phyloP scores from a whole-genome alignment of 768 basidiomycete genomes.

The Cystoderma amianthinum region DNA sequence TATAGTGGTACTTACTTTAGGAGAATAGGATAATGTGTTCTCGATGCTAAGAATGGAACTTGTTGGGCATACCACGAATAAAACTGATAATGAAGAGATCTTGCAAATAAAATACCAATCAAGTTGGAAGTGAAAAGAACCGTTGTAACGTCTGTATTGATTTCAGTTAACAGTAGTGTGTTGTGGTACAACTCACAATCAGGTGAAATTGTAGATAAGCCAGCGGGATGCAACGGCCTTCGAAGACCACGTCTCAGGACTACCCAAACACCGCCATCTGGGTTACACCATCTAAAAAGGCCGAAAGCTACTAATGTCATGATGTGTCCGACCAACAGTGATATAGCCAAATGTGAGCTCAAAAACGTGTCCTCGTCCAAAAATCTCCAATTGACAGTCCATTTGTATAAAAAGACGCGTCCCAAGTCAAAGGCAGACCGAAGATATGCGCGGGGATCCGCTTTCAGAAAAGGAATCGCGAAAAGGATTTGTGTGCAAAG shows the following conservation, averaged over 20 bases:
- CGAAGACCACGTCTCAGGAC: slow-evolving; percentile 51
- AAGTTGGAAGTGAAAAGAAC: slow-evolving; percentile 88
- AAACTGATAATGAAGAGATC: slow-evolving; percentile 97
- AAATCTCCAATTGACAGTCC: slow-evolving; percentile 99
- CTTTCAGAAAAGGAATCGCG: slow-evolving; percentile 63
- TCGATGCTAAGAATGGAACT: slow-evolving; percentile 77
- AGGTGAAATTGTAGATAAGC: slow-evolving; percentile 36
- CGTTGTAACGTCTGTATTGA: slow-evolving; percentile 71
- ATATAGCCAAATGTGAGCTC: slow-evolving; percentile 49
- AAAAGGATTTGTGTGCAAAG: slow-evolving; percentile 49
- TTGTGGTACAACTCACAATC: slow-evolving; percentile 48
- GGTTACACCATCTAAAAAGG: slow-evolving; percentile 66
- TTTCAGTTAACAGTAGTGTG: no score
- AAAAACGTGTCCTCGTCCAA: slow-evolving; percentile 73
- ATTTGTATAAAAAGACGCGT: slow-evolving; percentile 86
- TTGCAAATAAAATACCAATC: slow-evolving; percentile 85
- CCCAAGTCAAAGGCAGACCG: slow-evolving; percentile 79
- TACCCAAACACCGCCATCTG: slow-evolving; percentile 57
- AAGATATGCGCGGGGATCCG: slow-evolving; percentile 59
- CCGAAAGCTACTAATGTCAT: slow-evolving; percentile 58
- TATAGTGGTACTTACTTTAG: slow-evolving; percentile 43
- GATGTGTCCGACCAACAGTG: slow-evolving; percentile 63
- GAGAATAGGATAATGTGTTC: slow-evolving; percentile 54
- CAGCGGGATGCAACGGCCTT: slow-evolving; percentile 43
- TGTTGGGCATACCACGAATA: slow-evolving; percentile 97